phyloP scores from a whole-genome alignment of 768 basidiomycete species.

The Clathrus columnatus region DNA sequence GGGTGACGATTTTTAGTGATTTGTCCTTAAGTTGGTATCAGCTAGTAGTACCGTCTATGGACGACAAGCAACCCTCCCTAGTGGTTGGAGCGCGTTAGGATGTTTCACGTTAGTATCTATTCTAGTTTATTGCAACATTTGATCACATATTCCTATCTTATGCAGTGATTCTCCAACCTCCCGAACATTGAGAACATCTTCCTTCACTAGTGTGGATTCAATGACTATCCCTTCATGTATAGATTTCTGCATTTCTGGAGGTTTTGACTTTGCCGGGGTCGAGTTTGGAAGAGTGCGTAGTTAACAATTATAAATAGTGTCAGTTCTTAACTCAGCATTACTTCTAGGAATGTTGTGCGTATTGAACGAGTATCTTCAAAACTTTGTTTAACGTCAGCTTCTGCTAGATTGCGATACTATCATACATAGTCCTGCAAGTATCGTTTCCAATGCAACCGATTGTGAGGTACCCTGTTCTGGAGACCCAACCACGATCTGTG shows the following conservation, averaged over 20 bases:
- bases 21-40: too few relatives aligned
- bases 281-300: slow-evolving; percentile 41
- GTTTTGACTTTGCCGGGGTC: slow-evolving; percentile 58
- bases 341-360: slow-evolving; percentile 51
- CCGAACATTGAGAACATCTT: slow-evolving; percentile 48
- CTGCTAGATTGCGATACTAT: slow-evolving; percentile 54
- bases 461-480: slow-evolving; percentile 60
- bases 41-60: too few relatives aligned
- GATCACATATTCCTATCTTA: too few relatives aligned
- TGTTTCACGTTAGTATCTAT: too few relatives aligned
- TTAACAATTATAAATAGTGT: not conserved
- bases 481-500: slow-evolving; percentile 48
- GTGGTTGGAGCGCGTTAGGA: too few relatives aligned
- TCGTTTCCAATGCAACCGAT: slow-evolving; percentile 31
- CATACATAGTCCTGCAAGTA: slow-evolving; percentile 37
- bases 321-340: not conserved
- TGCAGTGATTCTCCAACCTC: slow-evolving; percentile 48
- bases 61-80: too few relatives aligned
- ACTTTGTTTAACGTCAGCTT: not conserved
- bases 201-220: slow-evolving; percentile 33
- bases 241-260: slow-evolving; percentile 33
- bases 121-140: too few relatives aligned
- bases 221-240: slow-evolving; percentile 58
- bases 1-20: too few relatives aligned
- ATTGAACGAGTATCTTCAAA: not conserved